Conservation (phyloP, 2,329 filamentous ascomycete species). For the Ophiosphaerella narmari region DNA sequence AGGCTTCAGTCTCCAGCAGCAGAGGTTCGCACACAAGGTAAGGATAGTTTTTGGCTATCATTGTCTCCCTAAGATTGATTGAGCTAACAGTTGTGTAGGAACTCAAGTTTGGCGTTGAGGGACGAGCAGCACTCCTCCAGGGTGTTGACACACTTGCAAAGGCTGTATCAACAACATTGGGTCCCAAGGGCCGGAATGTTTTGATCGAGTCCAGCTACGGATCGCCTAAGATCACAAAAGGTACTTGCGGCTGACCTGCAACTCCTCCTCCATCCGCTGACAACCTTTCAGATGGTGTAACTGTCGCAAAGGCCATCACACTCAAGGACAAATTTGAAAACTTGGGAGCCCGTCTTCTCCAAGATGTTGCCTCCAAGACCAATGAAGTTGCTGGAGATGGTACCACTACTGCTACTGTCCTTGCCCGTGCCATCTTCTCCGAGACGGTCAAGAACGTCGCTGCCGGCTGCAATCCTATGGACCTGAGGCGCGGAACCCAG, state of each 20-base stretch:
- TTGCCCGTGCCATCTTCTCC: slow-evolving; percentile 97
- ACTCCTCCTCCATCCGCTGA: slow-evolving; percentile 15
- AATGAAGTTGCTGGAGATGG: slow-evolving; percentile 99
- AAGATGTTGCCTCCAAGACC: slow-evolving; percentile 98
- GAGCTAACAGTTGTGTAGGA: slow-evolving; percentile 62
- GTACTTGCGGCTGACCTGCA: slow-evolving; percentile 54
- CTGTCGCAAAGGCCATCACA: slow-evolving; percentile 74
- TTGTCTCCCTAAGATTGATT: not conserved
- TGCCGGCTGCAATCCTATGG: slow-evolving; percentile 99
- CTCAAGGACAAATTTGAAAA: slow-evolving; percentile 99
- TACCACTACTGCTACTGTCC: slow-evolving; percentile 96
- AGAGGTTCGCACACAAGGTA: slow-evolving; percentile 98
- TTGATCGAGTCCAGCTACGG: slow-evolving; percentile 98
- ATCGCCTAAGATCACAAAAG: slow-evolving; percentile 99
- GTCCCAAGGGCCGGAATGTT: slow-evolving; percentile 97
- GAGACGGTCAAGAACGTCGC: slow-evolving; percentile 99
- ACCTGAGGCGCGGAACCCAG: slow-evolving; percentile 95
- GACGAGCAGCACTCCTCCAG: slow-evolving; percentile 81
- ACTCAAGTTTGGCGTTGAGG: slow-evolving; percentile 97
- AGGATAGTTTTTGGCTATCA: slow-evolving; percentile 17
- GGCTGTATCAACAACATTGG: slow-evolving; percentile 93
- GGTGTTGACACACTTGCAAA: slow-evolving; percentile 97
- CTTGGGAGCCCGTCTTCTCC: slow-evolving; percentile 92
- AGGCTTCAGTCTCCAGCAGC: slow-evolving; percentile 77
- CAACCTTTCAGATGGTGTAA: slow-evolving; percentile 53